Conservation (phyloP, 83 land plant genomes). For the Picea engelmannii region DNA sequence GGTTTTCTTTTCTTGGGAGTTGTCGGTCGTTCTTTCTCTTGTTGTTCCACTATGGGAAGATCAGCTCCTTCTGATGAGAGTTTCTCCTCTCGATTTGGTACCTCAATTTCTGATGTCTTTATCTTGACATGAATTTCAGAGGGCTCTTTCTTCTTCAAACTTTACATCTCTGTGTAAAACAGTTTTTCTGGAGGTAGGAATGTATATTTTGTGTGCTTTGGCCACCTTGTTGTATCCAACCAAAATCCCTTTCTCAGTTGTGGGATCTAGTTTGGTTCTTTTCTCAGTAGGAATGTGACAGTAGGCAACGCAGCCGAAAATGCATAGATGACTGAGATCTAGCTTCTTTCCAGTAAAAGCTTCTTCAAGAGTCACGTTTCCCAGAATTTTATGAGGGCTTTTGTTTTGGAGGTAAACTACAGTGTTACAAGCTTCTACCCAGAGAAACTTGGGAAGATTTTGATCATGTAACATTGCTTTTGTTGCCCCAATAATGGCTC, state of each 20-base stretch:
- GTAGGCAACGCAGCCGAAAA: neutral
- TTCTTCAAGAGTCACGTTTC: neutral
- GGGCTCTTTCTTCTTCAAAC: neutral
- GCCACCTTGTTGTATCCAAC: neutral
- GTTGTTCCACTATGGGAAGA: too few species aligned
- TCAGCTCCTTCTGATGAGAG: too few species aligned
- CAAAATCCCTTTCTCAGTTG: neutral
- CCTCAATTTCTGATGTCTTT: too few species aligned
- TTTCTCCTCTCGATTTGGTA: too few species aligned
- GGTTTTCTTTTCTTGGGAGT: too few species aligned
- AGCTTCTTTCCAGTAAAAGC: neutral
- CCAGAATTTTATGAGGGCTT: neutral
- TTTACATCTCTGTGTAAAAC: neutral
- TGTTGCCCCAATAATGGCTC: neutral
- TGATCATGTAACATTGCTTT: neutral
- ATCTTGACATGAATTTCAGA: too few species aligned
- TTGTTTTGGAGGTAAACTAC: neutral
- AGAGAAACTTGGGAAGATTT: neutral
- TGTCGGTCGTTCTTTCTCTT: too few species aligned
- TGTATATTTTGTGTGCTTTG: neutral
- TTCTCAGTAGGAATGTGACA: neutral
- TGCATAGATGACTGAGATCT: neutral
- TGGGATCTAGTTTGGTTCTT: neutral
- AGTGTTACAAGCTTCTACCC: neutral
- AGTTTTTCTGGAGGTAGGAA: neutral